phyloP scores from a whole-genome alignment of 1,284 basidiomycete species.

The Earliella scabrosa region DNA sequence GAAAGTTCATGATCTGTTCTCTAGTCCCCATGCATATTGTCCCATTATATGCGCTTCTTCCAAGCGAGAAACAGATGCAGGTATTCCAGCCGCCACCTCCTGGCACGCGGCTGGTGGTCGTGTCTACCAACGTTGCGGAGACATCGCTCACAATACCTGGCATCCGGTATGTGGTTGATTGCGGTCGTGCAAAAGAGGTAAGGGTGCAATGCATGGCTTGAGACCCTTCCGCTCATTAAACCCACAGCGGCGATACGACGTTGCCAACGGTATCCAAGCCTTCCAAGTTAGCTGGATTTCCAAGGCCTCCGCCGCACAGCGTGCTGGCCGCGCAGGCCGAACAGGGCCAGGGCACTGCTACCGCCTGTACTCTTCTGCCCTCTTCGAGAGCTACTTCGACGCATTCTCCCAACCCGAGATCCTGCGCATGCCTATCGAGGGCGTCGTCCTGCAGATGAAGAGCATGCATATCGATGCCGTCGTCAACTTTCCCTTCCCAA shows the following conservation, averaged over 20 bases:
- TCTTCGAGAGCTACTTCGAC: conserved; percentile 93
- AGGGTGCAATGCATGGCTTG: neutral
- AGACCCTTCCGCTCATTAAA: neutral
- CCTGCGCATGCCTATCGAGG: conserved; percentile 95
- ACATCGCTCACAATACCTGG: conserved; percentile 81
- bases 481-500: conserved; percentile 98
- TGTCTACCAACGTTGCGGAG: conserved; percentile 82
- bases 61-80: conserved; percentile 76
- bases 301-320: conserved; percentile 76
- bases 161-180: conserved; percentile 79
- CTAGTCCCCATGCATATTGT: conserved; percentile 73
- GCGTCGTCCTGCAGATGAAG: conserved; percentile 98
- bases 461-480: conserved; percentile 98
- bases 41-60: conserved; percentile 74
- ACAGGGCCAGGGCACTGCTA: conserved; percentile 84
- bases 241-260: conserved; percentile 58
- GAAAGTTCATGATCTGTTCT: neutral
- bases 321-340: conserved; percentile 77
- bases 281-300: conserved; percentile 80
- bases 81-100: conserved; percentile 72
- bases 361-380: conserved; percentile 71
- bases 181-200: conserved; percentile 83
- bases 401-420: conserved; percentile 92
- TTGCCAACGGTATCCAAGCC: conserved; percentile 65
- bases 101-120: conserved; percentile 69